These are phyloP conservation scores for Niveomyces coronatus DNA, from an alignment of 2,329 filamentous ascomycete genomes.

Conservation along the genomic window DNA sequence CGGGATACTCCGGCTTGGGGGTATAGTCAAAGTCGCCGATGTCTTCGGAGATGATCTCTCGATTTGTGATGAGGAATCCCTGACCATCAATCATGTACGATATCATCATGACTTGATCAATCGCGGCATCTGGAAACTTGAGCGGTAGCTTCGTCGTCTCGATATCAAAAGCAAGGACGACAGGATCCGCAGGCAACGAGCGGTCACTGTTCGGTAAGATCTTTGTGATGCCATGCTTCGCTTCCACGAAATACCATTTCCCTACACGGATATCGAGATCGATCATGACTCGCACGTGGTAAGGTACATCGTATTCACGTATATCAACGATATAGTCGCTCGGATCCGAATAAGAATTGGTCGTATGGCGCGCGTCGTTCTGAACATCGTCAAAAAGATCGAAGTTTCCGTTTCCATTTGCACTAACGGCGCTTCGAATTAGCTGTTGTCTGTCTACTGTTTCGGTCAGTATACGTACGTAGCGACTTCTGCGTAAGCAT, in stretches of 20 bases:
- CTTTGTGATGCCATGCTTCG: slow-evolving; percentile 81
- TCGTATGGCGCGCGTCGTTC: slow-evolving; percentile 70
- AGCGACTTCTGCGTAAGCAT: slow-evolving; percentile 94
- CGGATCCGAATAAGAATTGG: slow-evolving; percentile 68
- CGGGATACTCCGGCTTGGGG: slow-evolving; percentile 89
- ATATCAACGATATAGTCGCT: slow-evolving; percentile 98
- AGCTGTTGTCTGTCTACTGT: slow-evolving; percentile 3
- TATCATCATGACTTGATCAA: slow-evolving; percentile 99
- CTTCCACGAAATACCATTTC: slow-evolving; percentile 94
- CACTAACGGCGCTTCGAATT: slow-evolving; percentile 7
- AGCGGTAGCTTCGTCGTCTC: slow-evolving; percentile 92
- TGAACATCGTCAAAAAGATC: slow-evolving; percentile 90
- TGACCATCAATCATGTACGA: slow-evolving; percentile 99
- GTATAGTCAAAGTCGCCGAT: slow-evolving; percentile 98
- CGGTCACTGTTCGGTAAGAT: slow-evolving; percentile 78
- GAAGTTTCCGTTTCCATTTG: slow-evolving; percentile 66
- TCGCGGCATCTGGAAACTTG: slow-evolving; percentile 89
- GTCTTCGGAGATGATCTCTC: slow-evolving; percentile 94
- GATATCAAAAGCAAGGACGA: slow-evolving; percentile 99
- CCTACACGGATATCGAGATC: slow-evolving; percentile 93
- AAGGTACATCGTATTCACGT: slow-evolving; percentile 97
- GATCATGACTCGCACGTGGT: slow-evolving; percentile 97
- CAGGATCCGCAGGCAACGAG: slow-evolving; percentile 81
- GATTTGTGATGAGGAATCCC: slow-evolving; percentile 94
- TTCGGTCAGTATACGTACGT: slow-evolving; percentile 44